Percentiles rank a stretch among this genome's conserved stretches.
Conservation (phyloP, 2,329 filamentous ascomycete species). For the Dactylonectria macrodidyma region DNA sequence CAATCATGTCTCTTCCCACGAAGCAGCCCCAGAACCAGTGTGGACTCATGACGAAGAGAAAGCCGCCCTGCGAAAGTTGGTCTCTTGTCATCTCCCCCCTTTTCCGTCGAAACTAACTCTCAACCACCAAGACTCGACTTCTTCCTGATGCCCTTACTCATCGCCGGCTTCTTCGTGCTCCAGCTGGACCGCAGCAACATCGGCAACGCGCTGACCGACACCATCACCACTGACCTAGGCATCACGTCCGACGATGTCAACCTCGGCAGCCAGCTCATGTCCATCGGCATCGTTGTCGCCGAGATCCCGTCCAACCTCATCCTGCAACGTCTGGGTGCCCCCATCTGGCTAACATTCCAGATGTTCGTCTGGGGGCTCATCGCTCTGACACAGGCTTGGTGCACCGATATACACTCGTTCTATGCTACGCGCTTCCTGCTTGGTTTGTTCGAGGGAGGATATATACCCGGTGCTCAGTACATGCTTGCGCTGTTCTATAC, state of each 20-base stretch:
- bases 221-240: slow-evolving; percentile 61
- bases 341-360: slow-evolving; percentile 39
- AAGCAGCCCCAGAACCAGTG: background rate
- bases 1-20: background rate
- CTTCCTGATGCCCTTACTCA: slow-evolving; percentile 61
- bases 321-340: slow-evolving; percentile 36
- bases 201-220: slow-evolving; percentile 65
- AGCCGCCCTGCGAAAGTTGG: slow-evolving; percentile 41
- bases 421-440: slow-evolving; percentile 37
- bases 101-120: background rate
- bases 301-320: slow-evolving; percentile 48
- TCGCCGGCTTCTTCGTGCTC: slow-evolving; percentile 62
- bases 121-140: slow-evolving; percentile 44
- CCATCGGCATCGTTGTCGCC: slow-evolving; percentile 62
- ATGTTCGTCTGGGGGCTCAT: slow-evolving; percentile 38
- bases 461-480: slow-evolving; percentile 36
- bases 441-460: slow-evolving; percentile 36
- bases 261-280: slow-evolving; percentile 63
- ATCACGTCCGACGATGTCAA: slow-evolving; percentile 67
- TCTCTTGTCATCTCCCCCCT: background rate
- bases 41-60: slow-evolving; percentile 36
- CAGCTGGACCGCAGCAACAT: slow-evolving; percentile 56
- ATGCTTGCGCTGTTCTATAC: slow-evolving; percentile 38
- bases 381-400: slow-evolving; percentile 36
- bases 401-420: slow-evolving; percentile 32